Conservation (phyloP, 1,284 basidiomycete species). For the Irpex sp. region DNA sequence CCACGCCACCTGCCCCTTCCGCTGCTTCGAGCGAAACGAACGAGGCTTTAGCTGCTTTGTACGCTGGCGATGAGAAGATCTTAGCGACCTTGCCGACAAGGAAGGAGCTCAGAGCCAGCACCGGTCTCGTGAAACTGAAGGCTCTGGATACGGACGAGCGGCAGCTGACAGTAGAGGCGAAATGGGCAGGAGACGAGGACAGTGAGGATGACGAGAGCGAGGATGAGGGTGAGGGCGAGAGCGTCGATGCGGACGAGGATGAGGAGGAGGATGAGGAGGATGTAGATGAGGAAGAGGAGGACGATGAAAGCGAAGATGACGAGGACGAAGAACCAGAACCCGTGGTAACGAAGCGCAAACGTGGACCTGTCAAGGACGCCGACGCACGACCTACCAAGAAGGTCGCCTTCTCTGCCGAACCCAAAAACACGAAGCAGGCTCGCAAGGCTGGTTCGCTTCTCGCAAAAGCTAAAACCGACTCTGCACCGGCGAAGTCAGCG, state of each 20-base stretch:
- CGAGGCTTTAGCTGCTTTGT: constrained; percentile 26
- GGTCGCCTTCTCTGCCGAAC: constrained; percentile 37
- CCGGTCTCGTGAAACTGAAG: constrained; percentile 56
- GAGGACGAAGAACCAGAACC: constrained; percentile 22
- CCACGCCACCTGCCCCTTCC: constrained; percentile 40
- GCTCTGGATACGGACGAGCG: constrained; percentile 51
- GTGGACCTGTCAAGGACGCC: constrained; percentile 25
- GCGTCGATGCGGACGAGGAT: constrained; percentile 19
- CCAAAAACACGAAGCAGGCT: constrained; percentile 30
- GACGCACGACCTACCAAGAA: constrained; percentile 43
- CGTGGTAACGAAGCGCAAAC: constrained; percentile 45
- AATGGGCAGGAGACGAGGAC: constrained; percentile 38
- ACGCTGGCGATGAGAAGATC: constrained; percentile 42
- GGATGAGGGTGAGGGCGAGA: constrained; percentile 25
- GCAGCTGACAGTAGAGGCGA: constrained; percentile 50
- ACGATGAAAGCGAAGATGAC: constrained; percentile 22
- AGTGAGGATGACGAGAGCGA: constrained; percentile 26
- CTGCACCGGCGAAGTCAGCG: constrained; percentile 11
- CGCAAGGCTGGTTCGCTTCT: constrained; percentile 20
- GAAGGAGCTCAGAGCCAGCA: constrained; percentile 62
- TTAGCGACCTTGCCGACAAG: constrained; percentile 48
- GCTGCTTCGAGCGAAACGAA: constrained; percentile 20
- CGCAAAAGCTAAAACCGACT: constrained; percentile 1
- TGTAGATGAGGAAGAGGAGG: constrained; percentile 17
- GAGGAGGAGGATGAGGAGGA: constrained; percentile 21